Percentiles rank a stretch among this genome's conserved stretches.
phyloP scores from a whole-genome alignment of 148 eudicot genomes.

The Rhododendron kiyosumense region DNA sequence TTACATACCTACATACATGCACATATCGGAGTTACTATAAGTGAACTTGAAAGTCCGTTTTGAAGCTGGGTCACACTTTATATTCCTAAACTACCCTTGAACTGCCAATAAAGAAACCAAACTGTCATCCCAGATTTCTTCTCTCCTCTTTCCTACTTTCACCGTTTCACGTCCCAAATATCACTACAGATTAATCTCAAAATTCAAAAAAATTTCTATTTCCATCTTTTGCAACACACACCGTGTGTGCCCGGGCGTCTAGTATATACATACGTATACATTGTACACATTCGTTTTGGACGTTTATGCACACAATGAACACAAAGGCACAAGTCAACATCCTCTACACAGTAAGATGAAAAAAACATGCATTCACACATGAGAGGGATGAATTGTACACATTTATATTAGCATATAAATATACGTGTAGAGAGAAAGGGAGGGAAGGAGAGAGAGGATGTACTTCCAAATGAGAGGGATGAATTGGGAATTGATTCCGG shows the following conservation, averaged over 20 bases:
- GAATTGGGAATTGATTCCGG: slow-evolving; percentile 67
- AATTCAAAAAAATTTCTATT: neutral
- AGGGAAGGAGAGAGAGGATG: neutral
- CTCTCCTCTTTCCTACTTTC: neutral
- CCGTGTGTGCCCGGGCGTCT: too few species aligned
- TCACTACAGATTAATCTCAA: neutral
- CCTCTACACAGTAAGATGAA: too few species aligned
- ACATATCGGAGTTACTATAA: neutral
- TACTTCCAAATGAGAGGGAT: slow-evolving; percentile 89
- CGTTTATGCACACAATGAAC: neutral
- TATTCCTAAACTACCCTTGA: neutral
- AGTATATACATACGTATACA: too few species aligned
- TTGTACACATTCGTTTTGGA: neutral
- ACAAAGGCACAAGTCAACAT: neutral
- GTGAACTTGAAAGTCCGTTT: neutral
- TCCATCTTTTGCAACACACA: neutral
- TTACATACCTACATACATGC: slow-evolving; percentile 35
- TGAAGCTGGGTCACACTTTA: neutral
- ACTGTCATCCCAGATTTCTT: neutral
- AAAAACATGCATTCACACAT: too few species aligned
- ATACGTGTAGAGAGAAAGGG: neutral
- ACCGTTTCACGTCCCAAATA: neutral
- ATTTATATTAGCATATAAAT: neutral
- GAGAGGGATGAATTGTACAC: too few species aligned
- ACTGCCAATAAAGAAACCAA: neutral